A percentile compares a stretch with the other conserved stretches of the same genome.
phyloP scores from a whole-genome alignment of 2,329 filamentous ascomycete genomes.

The Hymenoscyphus occultus region DNA sequence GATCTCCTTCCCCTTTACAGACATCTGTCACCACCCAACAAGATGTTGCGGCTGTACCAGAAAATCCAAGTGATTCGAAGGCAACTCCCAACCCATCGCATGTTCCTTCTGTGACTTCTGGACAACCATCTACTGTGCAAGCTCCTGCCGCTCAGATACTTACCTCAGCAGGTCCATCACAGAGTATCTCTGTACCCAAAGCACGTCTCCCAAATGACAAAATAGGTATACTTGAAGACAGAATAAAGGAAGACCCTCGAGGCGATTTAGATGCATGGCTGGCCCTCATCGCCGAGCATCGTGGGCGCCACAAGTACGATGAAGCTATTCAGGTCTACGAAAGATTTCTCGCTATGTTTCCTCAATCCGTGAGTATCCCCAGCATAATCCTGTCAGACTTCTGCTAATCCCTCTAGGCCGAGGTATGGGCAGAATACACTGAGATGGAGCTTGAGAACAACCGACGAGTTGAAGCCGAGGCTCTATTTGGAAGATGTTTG shows the following conservation, averaged over 20 bases:
- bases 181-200: conserved; percentile 32
- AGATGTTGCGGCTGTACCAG: conserved; percentile 26
- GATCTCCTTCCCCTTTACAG: conserved; percentile 35
- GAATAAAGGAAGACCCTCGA: conserved; percentile 86
- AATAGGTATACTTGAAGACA: conserved; percentile 66
- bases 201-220: conserved; percentile 38
- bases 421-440: conserved; percentile 85
- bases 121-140: conserved; percentile 24
- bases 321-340: conserved; percentile 78
- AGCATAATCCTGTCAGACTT: conserved; percentile 10
- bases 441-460: conserved; percentile 87
- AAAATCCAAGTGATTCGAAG: conserved; percentile 34
- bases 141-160: conserved; percentile 27
- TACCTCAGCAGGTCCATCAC: conserved; percentile 29
- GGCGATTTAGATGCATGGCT: conserved; percentile 93
- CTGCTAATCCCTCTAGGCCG: conserved; percentile 62
- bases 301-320: conserved; percentile 76
- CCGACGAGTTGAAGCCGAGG: conserved; percentile 75
- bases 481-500: conserved; percentile 78
- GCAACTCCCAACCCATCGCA: conserved; percentile 23
- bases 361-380: conserved; percentile 72
- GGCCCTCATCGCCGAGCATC: conserved; percentile 79
- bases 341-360: conserved; percentile 83
- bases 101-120: conserved; percentile 30
- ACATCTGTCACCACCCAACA: conserved; percentile 30